Conservation (phyloP, 495 filamentous ascomycete genomes). For the Lasiosphaeriaceae sp. region DNA sequence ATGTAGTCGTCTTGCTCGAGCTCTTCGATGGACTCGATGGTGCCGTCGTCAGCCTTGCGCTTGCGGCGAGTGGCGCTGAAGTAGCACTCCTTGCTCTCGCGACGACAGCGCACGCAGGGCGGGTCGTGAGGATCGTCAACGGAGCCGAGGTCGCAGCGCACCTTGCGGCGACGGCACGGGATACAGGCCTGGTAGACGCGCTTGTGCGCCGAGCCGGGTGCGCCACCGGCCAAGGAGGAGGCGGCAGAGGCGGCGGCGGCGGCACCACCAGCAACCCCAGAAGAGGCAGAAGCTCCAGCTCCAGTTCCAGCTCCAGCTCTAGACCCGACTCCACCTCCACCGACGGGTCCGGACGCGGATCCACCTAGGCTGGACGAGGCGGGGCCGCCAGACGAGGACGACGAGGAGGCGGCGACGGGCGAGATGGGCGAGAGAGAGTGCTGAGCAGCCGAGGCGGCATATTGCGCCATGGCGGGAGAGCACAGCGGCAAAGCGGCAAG, state of each 20-base stretch:
- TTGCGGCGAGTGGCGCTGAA: slow-evolving; percentile 96
- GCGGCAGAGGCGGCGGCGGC: slow-evolving; percentile 19
- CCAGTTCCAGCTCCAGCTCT: slow-evolving; percentile 4
- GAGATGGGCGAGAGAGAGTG: slow-evolving; percentile 26
- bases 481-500: not conserved
- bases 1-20: slow-evolving; percentile 52
- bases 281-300: slow-evolving; percentile 1
- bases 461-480: slow-evolving; percentile 27
- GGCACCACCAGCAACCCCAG: slow-evolving; percentile 8
- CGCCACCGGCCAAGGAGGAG: slow-evolving; percentile 1
- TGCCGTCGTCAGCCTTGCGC: slow-evolving; percentile 69
- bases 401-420: slow-evolving; percentile 21
- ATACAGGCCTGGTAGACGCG: slow-evolving; percentile 85
- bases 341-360: not conserved
- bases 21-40: slow-evolving; percentile 44
- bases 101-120: slow-evolving; percentile 87
- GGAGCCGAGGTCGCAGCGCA: slow-evolving; percentile 88
- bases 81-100: slow-evolving; percentile 92
- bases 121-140: slow-evolving; percentile 93
- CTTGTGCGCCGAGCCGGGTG: slow-evolving; percentile 52
- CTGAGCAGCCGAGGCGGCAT: slow-evolving; percentile 23
- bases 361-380: slow-evolving; percentile 13
- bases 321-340: not conserved
- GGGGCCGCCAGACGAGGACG: slow-evolving; percentile 19
- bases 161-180: slow-evolving; percentile 85